Evolutionary conservation across 768 basidiomycete species (phyloP).

Genomic region (Auricularia cornea): DNA sequence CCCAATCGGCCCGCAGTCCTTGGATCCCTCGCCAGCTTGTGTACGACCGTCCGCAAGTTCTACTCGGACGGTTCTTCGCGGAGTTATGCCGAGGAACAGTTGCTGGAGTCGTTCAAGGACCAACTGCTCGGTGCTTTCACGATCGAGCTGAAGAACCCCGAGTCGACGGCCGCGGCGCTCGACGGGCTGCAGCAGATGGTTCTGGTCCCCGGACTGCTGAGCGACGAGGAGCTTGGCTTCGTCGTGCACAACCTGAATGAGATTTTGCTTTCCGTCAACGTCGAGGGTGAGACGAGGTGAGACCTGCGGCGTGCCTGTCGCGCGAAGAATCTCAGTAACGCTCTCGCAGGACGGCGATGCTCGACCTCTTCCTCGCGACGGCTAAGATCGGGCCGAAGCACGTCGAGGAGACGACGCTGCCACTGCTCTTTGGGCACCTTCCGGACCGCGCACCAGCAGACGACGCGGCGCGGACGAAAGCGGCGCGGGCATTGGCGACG

Average conservation of each 20-base stretch:
- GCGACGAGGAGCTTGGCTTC: constrained; percentile 68
- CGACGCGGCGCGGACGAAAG: constrained; percentile 46
- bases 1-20: constrained; percentile 60
- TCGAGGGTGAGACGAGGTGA: constrained; percentile 47
- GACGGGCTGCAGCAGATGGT: constrained; percentile 57
- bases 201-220: constrained; percentile 53
- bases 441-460: constrained; percentile 61
- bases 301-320: too few relatives aligned
- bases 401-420: constrained; percentile 68
- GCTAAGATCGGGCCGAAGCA: constrained; percentile 51
- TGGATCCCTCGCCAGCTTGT: constrained; percentile 39
- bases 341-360: constrained; percentile 41
- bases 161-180: constrained; percentile 52
- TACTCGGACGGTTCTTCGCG: constrained; percentile 44
- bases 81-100: constrained; percentile 23
- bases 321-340: too few relatives aligned
- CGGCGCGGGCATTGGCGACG: constrained; percentile 58
- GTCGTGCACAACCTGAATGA: constrained; percentile 71
- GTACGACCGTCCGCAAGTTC: constrained; percentile 42
- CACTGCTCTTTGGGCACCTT: constrained; percentile 65
- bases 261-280: constrained; percentile 46
- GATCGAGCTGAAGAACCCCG: constrained; percentile 44
- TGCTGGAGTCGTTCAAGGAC: constrained; percentile 62
- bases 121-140: constrained; percentile 58
- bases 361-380: constrained; percentile 57